These are phyloP conservation scores for Cenchrus fungigraminus DNA, from an alignment of 176 grass and related monocot genomes.

Conservation along the genomic window DNA sequence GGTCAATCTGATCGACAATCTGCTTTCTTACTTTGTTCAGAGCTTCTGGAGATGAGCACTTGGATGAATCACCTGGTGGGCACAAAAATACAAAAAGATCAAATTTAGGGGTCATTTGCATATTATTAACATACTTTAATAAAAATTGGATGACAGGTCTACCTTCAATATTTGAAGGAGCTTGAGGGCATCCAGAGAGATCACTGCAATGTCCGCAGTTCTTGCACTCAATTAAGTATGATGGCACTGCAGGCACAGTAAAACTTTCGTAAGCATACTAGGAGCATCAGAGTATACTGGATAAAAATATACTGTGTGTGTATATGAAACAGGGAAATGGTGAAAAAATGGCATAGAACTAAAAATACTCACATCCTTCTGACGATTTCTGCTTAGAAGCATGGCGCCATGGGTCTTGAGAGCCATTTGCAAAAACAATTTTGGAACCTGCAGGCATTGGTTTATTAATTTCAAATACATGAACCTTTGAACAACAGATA, in stretches of 20 bases:
- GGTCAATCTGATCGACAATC: constrained; percentile 75
- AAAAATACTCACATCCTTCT: constrained; percentile 59
- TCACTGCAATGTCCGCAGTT: constrained; percentile 94
- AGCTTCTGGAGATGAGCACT: constrained; percentile 81
- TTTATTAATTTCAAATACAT: constrained; percentile 14
- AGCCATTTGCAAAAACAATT: constrained; percentile 94
- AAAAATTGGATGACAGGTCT: constrained; percentile 30
- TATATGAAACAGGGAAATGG: neutral
- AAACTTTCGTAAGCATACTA: neutral
- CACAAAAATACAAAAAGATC: constrained; percentile 18
- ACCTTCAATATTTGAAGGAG: constrained; percentile 93
- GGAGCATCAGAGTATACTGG: neutral
- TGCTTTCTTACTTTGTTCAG: constrained; percentile 86
- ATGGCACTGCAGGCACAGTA: constrained; percentile 72
- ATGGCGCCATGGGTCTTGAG: constrained; percentile 95
- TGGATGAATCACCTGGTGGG: constrained; percentile 71
- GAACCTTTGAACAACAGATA: neutral
- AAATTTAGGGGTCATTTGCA: neutral
- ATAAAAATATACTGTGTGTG: neutral
- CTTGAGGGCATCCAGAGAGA: constrained; percentile 91
- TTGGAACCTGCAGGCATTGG: constrained; percentile 66
- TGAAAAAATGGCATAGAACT: neutral
- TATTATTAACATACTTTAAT: neutral
- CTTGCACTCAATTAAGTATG: constrained; percentile 81
- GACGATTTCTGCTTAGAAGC: constrained; percentile 97